phyloP scores from a whole-genome alignment of 495 filamentous ascomycete genomes.

The Penicillium paxilli region DNA sequence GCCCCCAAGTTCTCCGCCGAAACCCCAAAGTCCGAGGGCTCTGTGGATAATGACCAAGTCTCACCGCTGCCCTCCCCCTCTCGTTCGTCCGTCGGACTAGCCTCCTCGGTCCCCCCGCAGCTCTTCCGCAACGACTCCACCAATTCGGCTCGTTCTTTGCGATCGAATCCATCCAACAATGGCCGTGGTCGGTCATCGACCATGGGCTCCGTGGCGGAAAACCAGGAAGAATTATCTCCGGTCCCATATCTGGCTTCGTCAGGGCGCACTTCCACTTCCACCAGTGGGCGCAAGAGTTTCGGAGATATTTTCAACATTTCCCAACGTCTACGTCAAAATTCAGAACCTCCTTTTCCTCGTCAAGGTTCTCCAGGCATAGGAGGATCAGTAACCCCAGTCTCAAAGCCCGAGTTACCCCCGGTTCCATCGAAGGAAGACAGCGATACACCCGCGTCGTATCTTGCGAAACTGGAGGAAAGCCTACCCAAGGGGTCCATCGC shows the following conservation, averaged over 20 bases:
- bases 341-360: slow-evolving; percentile 62
- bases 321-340: slow-evolving; percentile 72
- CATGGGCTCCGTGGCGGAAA: slow-evolving; percentile 68
- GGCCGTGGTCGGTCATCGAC: slow-evolving; percentile 83
- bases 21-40: slow-evolving; percentile 25
- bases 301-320: slow-evolving; percentile 80
- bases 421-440: slow-evolving; percentile 80
- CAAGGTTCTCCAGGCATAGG: slow-evolving; percentile 54
- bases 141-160: slow-evolving; percentile 65
- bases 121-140: slow-evolving; percentile 63
- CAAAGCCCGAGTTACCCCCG: slow-evolving; percentile 65
- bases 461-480: slow-evolving; percentile 75
- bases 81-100: slow-evolving; percentile 48
- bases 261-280: slow-evolving; percentile 76
- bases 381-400: slow-evolving; percentile 64
- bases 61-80: slow-evolving; percentile 59
- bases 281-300: slow-evolving; percentile 82
- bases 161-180: slow-evolving; percentile 66
- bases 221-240: slow-evolving; percentile 56
- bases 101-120: slow-evolving; percentile 35
- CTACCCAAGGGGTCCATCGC: slow-evolving; percentile 78
- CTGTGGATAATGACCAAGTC: slow-evolving; percentile 36
- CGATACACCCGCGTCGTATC: slow-evolving; percentile 88
- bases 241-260: slow-evolving; percentile 60
- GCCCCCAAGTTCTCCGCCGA: slow-evolving; percentile 24